Evolutionary conservation across 164 flowering plant genomes (phyloP).

Genomic region (Tetracentron sinense): DNA sequence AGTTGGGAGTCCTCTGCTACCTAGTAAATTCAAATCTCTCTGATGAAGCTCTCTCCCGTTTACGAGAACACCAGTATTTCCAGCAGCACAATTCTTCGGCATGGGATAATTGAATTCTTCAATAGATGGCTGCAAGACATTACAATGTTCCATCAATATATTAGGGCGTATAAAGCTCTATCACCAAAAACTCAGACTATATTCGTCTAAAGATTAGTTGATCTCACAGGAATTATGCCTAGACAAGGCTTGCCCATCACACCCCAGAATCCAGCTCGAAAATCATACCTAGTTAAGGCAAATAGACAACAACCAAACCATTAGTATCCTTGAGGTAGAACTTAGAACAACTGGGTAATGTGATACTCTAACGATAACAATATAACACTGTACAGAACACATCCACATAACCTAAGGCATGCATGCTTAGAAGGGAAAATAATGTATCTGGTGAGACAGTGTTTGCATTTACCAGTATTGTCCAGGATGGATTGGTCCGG

Average conservation of each 20-base stretch:
- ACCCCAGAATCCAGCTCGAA: conserved; percentile 96
- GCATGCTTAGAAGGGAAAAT: background rate
- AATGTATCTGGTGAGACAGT: background rate
- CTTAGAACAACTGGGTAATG: too few relatives aligned
- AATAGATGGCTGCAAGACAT: conserved; percentile 71
- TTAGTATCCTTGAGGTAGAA: background rate
- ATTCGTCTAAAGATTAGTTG: background rate
- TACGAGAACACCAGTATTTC: conserved; percentile 70
- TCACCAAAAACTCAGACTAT: background rate
- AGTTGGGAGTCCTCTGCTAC: conserved; percentile 75
- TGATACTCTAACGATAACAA: too few relatives aligned
- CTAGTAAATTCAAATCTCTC: conserved; percentile 78
- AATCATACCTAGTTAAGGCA: conserved; percentile 68
- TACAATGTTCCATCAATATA: background rate
- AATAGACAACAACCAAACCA: conserved; percentile 4
- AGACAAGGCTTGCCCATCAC: conserved; percentile 79
- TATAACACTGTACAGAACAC: background rate
- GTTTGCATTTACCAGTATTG: conserved; percentile 66
- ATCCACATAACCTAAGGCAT: background rate
- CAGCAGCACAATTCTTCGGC: conserved; percentile 73
- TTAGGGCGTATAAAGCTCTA: background rate
- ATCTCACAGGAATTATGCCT: conserved; percentile 85
- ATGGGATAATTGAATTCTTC: conserved; percentile 79
- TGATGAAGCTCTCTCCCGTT: conserved; percentile 94
- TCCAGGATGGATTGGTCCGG: conserved; percentile 81